Evolutionary conservation across 75 land plant species (phyloP), one percentile per base, ranked within the genome.

Genomic region (Chamaecyparis obtusa): DNA sequence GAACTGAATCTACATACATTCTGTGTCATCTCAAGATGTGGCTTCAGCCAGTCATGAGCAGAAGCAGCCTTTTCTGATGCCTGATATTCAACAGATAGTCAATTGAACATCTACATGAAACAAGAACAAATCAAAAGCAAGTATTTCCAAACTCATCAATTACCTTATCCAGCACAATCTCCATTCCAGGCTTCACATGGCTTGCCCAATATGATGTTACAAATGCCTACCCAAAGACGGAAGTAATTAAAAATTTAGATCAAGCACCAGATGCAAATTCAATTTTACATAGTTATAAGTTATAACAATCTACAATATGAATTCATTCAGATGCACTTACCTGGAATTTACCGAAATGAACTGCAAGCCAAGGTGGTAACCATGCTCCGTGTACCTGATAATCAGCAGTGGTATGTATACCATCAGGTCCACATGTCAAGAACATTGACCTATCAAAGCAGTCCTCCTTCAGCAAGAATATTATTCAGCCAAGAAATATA

Each of bases 361-460:
- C 49, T 77, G 87, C 90, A 88, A 92, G 87, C 93, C 93, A 93
- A 64, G 89, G 88, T n/a, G 94, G 94, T 14, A 93, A 84, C 93
- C 93, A 93, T 76, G 91, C 90, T 64, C 94, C 91, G 84, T 93
- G 89, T 39, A 88, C 91, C 94, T 93, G 88, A 83, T 74, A 33
- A 74, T 13, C 76, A 74, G 36, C 36, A 74, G 37, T 14, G 36
- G 76, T 9, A 74, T 74, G 13, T 14, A 74, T 71, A 71, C 75
- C 33, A 71, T 74, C 36, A 74, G 36, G 36, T 33, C 76, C 37
- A 74, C 15, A 11, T 32, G 11, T 33, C 33, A 74, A 67, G 13
- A 13, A 74, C 13, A 74, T 33, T 74, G 14, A 74, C 33, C 13
- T 32, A 24, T 64, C 11, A 30, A 33, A 24, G 14, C 9, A 32